Evolutionary conservation across 169 alveolate species (phyloP), one percentile per base, ranked within the genome.

Genomic region (Theileria luwenshuni): DNA sequence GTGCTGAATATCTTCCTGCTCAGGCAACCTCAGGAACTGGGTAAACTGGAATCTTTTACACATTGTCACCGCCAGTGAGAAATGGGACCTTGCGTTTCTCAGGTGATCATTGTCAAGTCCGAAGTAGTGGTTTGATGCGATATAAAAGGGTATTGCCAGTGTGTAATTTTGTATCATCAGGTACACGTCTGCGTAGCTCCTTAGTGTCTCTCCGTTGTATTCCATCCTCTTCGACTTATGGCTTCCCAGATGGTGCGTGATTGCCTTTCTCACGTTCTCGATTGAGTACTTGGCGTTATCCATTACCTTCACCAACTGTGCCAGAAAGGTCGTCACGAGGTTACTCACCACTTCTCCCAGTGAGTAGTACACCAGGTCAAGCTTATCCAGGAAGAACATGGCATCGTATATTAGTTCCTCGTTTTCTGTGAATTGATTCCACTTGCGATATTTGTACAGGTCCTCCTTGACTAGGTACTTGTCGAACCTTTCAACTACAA

Each of bases 391-490:
- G 8, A 54, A 23, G 15, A 54, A 8, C 42, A 54, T 23, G 1
- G 30, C 19, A 54, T 54, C 63, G 25, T 54, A n/a, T 10, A 23
- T 54, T 2, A 54, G 27, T 25, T 54, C 63, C 7, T 10, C 43
- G 33, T 54, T 38, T 3, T 54, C 60, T 49, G 60, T 12, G 3
- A 49, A 6, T 6, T 49, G 3, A 54, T 54, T 54, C 19, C 13
- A 27, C 7, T 54, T 8, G 13, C 38, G 27, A 54, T n/a, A 54
- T 38, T 54, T 54, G 33, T 54, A 38, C 33, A 54, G 27, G 27
- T 23, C 2, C 27, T 54, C 35, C 33, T 54, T 54, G 19, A 54
- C 63, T 8, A 54, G n/a, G 63, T 54, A 23, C 35, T 54, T 54
- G 33, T 54, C 63, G 27, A 54, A 54, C 27, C n/a, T 12, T 2